phyloP scores from a whole-genome alignment of 164 flowering plant genomes.

The Nymphaea colorata region DNA sequence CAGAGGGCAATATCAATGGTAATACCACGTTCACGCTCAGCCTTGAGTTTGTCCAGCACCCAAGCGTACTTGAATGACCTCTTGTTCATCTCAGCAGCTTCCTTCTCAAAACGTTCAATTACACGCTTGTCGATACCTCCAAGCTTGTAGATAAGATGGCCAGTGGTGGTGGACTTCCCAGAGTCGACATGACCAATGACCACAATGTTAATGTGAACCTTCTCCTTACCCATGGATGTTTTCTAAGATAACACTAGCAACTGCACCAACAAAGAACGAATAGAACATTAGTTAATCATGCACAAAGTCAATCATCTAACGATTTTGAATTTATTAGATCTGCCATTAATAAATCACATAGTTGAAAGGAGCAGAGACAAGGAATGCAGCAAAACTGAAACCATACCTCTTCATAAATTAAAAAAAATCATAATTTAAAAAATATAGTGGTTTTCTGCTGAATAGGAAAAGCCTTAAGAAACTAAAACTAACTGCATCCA shows the following conservation, averaged over 20 bases:
- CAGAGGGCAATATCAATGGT: slow-evolving; percentile 9
- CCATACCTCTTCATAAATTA: too few relatives aligned
- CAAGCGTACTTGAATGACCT: slow-evolving; percentile 16
- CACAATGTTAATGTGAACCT: slow-evolving; percentile 22
- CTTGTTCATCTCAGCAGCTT: slow-evolving; percentile 12
- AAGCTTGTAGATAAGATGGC: slow-evolving; percentile 30
- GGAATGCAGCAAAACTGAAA: too few relatives aligned
- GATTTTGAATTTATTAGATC: too few relatives aligned
- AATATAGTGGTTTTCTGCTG: too few relatives aligned
- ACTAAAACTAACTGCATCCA: too few relatives aligned
- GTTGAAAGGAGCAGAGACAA: too few relatives aligned
- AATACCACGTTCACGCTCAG: slow-evolving; percentile 20
- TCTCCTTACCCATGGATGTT: slow-evolving; percentile 28
- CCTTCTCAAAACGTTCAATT: slow-evolving; percentile 9
- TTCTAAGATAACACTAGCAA: neutral
- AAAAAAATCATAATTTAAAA: too few relatives aligned
- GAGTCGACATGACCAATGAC: slow-evolving; percentile 12
- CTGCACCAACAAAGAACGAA: too few relatives aligned
- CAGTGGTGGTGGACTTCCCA: slow-evolving; percentile 35
- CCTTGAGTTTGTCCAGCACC: slow-evolving; percentile 24
- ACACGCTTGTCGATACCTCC: slow-evolving; percentile 26
- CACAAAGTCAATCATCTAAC: too few relatives aligned
- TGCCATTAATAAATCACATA: too few relatives aligned
- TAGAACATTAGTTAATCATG: too few relatives aligned
- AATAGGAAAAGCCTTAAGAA: too few relatives aligned